phyloP scores from a whole-genome alignment of 177 flowering plant species.

The Tripterygium wilfordii region DNA sequence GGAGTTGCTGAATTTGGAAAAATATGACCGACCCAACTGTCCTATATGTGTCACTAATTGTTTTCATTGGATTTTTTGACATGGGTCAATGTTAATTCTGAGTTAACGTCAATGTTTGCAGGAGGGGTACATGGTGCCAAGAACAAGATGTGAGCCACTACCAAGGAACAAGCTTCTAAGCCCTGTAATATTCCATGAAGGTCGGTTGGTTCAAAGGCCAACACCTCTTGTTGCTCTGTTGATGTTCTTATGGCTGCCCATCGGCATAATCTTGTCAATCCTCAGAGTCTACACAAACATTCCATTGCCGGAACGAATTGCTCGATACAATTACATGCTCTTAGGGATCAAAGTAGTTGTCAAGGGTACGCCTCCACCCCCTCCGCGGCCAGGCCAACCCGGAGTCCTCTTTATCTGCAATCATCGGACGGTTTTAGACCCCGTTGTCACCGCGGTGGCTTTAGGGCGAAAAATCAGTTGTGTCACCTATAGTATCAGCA shows the following conservation, averaged over 20 bases:
- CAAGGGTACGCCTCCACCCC: slow-evolving; percentile 69
- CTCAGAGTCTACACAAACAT: slow-evolving; percentile 58
- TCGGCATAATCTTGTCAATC: slow-evolving; percentile 54
- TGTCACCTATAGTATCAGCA: slow-evolving; percentile 76
- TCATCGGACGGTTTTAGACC: slow-evolving; percentile 72
- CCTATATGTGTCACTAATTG: too few species aligned
- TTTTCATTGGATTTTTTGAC: too few species aligned
- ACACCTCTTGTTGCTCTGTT: slow-evolving; percentile 50
- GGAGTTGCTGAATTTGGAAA: too few species aligned
- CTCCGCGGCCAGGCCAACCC: slow-evolving; percentile 43
- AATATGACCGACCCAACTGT: too few species aligned
- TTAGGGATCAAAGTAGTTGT: slow-evolving; percentile 57
- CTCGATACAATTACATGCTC: slow-evolving; percentile 41
- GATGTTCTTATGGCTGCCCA: slow-evolving; percentile 68
- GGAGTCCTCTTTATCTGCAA: slow-evolving; percentile 77
- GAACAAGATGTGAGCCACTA: slow-evolving; percentile 34
- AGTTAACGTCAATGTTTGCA: too few species aligned
- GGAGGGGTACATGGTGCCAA: slow-evolving; percentile 67
- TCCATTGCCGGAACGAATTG: slow-evolving; percentile 58
- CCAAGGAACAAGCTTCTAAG: slow-evolving; percentile 51
- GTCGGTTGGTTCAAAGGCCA: slow-evolving; percentile 64
- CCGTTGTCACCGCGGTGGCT: slow-evolving; percentile 63
- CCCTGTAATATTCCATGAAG: slow-evolving; percentile 63
- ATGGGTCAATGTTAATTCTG: too few species aligned
- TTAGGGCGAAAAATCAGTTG: slow-evolving; percentile 67